Conservation (phyloP, 1,284 basidiomycete species). For the Phenoliferia sp. region DNA sequence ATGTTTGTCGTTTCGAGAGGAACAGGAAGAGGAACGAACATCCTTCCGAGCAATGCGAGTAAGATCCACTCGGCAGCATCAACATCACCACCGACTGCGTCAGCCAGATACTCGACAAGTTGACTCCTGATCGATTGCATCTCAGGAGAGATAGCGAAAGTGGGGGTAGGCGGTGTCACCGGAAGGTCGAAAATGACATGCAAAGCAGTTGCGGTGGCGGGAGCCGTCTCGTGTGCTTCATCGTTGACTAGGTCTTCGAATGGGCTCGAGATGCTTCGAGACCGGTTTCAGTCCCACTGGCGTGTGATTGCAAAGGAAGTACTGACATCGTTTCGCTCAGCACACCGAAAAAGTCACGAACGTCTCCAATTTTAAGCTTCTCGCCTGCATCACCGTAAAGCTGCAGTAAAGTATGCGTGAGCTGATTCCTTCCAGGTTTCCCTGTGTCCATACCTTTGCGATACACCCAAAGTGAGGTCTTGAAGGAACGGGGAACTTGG, state of each 20-base stretch:
- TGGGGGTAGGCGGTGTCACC: neutral
- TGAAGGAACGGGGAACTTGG: constrained; percentile 29
- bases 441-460: constrained; percentile 21
- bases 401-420: constrained; percentile 5
- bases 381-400: constrained; percentile 27
- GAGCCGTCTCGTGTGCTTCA: neutral
- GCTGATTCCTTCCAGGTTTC: no score
- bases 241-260: constrained; percentile 21
- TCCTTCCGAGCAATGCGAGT: constrained; percentile 58
- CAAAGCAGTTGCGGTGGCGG: constrained; percentile 21
- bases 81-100: constrained; percentile 60
- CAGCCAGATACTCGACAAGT: constrained; percentile 64
- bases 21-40: constrained; percentile 50
- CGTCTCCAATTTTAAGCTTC: constrained; percentile 29
- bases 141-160: neutral
- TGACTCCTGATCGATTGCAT: constrained; percentile 43
- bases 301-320: neutral
- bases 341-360: constrained; percentile 35
- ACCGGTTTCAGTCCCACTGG: neutral
- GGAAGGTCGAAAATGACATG: constrained; percentile 27
- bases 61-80: constrained; percentile 73
- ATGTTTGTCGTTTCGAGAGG: constrained; percentile 1
- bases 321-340: constrained; percentile 28
- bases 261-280: constrained; percentile 8
- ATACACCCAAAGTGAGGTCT: constrained; percentile 29